Evolutionary conservation across 768 basidiomycete genomes (phyloP).

Genomic region (Lactarius akahatsu): DNA sequence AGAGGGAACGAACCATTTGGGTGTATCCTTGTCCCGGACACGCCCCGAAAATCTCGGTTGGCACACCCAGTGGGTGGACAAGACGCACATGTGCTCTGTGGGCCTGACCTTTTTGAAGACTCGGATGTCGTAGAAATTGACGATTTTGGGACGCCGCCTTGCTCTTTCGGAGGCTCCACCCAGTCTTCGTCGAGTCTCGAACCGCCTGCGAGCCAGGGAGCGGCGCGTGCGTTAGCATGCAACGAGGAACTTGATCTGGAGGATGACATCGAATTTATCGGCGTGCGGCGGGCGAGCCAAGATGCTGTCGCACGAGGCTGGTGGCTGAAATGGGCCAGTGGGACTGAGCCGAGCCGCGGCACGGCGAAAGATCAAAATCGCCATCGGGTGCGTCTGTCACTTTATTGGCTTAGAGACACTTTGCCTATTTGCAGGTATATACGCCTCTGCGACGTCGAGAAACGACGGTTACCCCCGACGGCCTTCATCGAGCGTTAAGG

Average conservation of each 20-base stretch:
- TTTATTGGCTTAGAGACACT: constrained; percentile 17
- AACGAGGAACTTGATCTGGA: constrained; percentile 29
- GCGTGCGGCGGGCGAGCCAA: constrained; percentile 34
- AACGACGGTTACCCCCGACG: constrained; percentile 48
- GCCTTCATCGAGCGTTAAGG: constrained; percentile 39
- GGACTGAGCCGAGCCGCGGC: constrained; percentile 5
- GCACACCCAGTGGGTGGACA: neutral
- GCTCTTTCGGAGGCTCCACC: constrained; percentile 22
- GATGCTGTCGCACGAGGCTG: constrained; percentile 48
- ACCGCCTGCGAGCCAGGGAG: constrained; percentile 22
- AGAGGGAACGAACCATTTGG: neutral
- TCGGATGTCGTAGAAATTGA: constrained; percentile 23
- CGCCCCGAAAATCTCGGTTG: constrained; percentile 19
- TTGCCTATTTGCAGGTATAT: constrained; percentile 34
- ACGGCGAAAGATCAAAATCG: constrained; percentile 8
- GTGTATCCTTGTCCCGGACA: constrained; percentile 17
- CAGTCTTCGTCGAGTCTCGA: constrained; percentile 27
- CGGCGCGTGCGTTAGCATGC: constrained; percentile 1
- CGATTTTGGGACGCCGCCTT: constrained; percentile 10
- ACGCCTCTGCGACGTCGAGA: constrained; percentile 44
- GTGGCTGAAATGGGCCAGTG: constrained; percentile 52
- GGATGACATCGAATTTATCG: constrained; percentile 30
- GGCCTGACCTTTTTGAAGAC: constrained; percentile 21
- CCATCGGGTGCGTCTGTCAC: constrained; percentile 22
- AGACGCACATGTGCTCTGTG: constrained; percentile 5